These are phyloP conservation scores for Globisporangium iwayamae DNA, from an alignment of 352 stramenopile genomes.

Conservation along the genomic window DNA sequence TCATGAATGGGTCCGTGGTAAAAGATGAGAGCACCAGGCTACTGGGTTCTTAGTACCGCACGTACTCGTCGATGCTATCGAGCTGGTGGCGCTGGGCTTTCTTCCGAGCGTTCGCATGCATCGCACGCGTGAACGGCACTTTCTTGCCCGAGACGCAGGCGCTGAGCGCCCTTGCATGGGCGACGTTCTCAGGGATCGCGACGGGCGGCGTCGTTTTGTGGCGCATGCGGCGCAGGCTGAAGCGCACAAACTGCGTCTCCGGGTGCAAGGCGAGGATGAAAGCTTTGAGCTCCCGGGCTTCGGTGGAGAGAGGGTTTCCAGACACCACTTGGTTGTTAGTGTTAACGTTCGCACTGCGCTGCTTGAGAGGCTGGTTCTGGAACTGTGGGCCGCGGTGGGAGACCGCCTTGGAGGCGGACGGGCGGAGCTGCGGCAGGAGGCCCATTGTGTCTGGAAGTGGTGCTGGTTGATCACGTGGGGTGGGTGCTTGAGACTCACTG, in stretches of 20 bases:
- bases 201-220: constrained; percentile 10
- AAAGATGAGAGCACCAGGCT: neutral
- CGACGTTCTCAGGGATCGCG: constrained; percentile 5
- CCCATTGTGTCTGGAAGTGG: neutral
- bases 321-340: neutral
- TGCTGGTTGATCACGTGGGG: neutral
- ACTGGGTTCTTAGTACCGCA: neutral
- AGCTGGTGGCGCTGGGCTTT: neutral
- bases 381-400: neutral
- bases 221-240: constrained; percentile 12
- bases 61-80: constrained; percentile 7
- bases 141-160: neutral
- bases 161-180: neutral
- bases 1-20: neutral
- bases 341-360: neutral
- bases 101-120: neutral
- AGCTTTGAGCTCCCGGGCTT: constrained; percentile 15
- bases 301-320: neutral
- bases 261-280: constrained; percentile 6
- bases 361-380: neutral
- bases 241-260: constrained; percentile 8
- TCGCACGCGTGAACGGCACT: constrained; percentile 6
- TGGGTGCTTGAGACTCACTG: neutral
- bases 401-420: constrained; percentile 5
- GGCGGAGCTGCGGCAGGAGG: constrained; percentile 4